These are phyloP conservation scores for Fusarium albidum DNA, from an alignment of 2,329 filamentous ascomycete genomes.

Conservation along the genomic window DNA sequence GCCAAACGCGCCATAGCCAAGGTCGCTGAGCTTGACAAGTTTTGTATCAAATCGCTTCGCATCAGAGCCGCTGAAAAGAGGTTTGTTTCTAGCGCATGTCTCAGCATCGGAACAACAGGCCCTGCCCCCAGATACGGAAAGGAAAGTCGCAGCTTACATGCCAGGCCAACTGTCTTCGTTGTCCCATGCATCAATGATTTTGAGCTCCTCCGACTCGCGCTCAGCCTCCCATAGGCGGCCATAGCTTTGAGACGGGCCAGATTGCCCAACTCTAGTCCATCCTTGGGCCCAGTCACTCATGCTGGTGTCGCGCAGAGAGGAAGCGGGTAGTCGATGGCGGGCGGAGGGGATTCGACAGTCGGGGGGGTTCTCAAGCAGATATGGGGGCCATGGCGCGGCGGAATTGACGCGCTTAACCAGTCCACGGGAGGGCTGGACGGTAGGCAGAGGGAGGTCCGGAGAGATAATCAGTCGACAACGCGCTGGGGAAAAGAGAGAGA, in stretches of 20 bases:
- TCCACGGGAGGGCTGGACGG: background rate
- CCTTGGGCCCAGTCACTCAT: constrained; percentile 44
- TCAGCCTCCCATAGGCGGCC: constrained; percentile 40
- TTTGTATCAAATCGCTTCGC: constrained; percentile 47
- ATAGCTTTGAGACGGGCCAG: constrained; percentile 30
- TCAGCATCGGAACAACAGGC: constrained; percentile 10
- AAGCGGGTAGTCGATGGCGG: background rate
- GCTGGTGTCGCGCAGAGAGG: background rate
- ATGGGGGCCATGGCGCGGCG: constrained; percentile 16
- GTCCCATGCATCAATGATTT: constrained; percentile 44
- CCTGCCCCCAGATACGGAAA: background rate
- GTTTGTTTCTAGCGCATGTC: constrained; percentile 39
- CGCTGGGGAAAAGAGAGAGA: background rate
- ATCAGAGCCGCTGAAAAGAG: constrained; percentile 42
- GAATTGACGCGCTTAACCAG: background rate
- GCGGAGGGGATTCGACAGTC: constrained; percentile 1
- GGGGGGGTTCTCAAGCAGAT: constrained; percentile 10
- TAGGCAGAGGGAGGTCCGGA: background rate
- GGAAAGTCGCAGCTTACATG: constrained; percentile 38
- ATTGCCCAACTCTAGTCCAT: constrained; percentile 46
- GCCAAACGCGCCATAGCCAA: constrained; percentile 55
- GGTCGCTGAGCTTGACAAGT: constrained; percentile 43
- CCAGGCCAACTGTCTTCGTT: constrained; percentile 45
- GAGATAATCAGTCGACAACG: background rate
- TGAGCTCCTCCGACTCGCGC: constrained; percentile 42